Evolutionary conservation across 805 yeast species (phyloP).

Genomic region (Cyberlindnera maritima): DNA sequence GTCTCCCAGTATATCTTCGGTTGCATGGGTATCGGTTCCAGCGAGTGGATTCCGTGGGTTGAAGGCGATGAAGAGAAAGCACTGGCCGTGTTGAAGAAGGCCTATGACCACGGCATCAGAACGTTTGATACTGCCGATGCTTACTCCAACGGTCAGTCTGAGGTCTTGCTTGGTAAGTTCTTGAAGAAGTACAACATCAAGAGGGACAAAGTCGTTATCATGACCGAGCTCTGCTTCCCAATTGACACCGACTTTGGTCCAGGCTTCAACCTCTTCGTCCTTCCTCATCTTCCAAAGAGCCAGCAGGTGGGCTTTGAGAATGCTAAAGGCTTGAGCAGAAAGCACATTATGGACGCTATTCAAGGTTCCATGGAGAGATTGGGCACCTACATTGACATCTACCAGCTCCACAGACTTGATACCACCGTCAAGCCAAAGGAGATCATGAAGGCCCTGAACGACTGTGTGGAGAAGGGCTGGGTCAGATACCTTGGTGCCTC

Average conservation of each 20-base stretch:
- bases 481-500: constrained; percentile 64
- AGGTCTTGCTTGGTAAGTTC: constrained; percentile 49
- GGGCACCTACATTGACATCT: constrained; percentile 45
- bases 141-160: constrained; percentile 47
- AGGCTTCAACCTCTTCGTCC: background rate
- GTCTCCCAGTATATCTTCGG: constrained; percentile 50
- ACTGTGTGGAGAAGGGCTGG: constrained; percentile 43
- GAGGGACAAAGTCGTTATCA: constrained; percentile 51
- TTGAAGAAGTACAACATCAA: constrained; percentile 47
- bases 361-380: constrained; percentile 38
- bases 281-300: background rate
- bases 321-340: constrained; percentile 39
- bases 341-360: constrained; percentile 45
- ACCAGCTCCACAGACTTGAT: constrained; percentile 54
- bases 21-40: constrained; percentile 43
- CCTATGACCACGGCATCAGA: constrained; percentile 43
- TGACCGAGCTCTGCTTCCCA: constrained; percentile 38
- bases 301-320: constrained; percentile 23
- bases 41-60: constrained; percentile 41
- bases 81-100: constrained; percentile 41
- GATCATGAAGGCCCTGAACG: constrained; percentile 52
- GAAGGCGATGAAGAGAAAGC: constrained; percentile 45
- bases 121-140: constrained; percentile 51
- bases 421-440: constrained; percentile 43
- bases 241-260: constrained; percentile 11